Evolutionary conservation across 1,284 basidiomycete species (phyloP), one percentile per base, ranked within the genome.

Genomic region (Cerrena zonata): DNA sequence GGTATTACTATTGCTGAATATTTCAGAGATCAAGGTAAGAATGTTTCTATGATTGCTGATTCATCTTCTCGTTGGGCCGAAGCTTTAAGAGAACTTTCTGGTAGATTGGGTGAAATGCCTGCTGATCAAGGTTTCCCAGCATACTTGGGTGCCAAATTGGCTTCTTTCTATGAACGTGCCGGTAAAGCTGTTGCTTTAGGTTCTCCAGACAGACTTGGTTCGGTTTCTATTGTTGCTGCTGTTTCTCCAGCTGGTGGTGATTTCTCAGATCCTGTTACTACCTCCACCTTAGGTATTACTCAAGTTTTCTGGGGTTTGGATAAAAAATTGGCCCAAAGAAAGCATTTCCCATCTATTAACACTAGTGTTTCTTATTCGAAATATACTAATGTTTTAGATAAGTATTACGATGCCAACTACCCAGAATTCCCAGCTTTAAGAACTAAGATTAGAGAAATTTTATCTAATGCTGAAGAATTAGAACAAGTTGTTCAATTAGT

Each of bases 21-120:
- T 75, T 99, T 96, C 88, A 91, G 95, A 73, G 95, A 99, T 71
- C 94, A 98, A 70, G 95, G 96, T 26, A 86, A 83, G 65, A 94
- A 99, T 65, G 95, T 99, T 25, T 86, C 95, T 47, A 99, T 99
- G 96, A 99, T 99, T 94, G 96, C 95, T 46, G 96, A 99, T 71
- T 98, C 95, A 5, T 98, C 96, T 0, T 97, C 94, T 26, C 94
- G 96, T 62, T 99, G 96, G 96, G 96, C 96, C 48, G 96, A 99
- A 69, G 96, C 96, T 30, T 76, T 99, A 46, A 92, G 96, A 79
- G 96, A 99, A 79, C 98, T 99, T 59, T 97, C 94, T 34, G 96
- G 96, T 77, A 94, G 96, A 74, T 73, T 99, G 52, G 96, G 95
- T 34, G 96, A 99, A 73, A 99, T 99, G 96, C 96, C 96, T 51